Evolutionary conservation across 768 basidiomycete genomes (phyloP).

Genomic region (Lepiota brunneoincarnata): DNA sequence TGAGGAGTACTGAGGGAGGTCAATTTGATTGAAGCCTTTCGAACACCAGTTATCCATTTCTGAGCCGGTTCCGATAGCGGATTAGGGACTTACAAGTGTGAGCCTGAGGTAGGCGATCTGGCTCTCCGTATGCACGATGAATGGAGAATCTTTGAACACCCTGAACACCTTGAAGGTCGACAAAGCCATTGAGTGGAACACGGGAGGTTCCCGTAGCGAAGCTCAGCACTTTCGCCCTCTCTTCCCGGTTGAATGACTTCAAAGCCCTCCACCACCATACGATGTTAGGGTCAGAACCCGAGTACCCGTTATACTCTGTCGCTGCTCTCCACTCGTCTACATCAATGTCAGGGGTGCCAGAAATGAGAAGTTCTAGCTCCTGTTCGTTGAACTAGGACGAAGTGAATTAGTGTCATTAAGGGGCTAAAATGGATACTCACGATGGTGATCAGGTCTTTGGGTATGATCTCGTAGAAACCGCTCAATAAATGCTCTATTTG

Average conservation of each 20-base stretch:
- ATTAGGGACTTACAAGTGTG: slow-evolving; percentile 69
- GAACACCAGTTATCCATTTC: slow-evolving; percentile 14
- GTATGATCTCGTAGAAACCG: slow-evolving; percentile 98
- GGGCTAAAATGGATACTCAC: slow-evolving; percentile 41
- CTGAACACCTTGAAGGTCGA: slow-evolving; percentile 92
- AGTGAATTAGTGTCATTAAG: slow-evolving; percentile 8
- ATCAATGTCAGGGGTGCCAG: slow-evolving; percentile 97
- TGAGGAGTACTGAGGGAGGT: slow-evolving; percentile 90
- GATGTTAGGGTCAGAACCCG: slow-evolving; percentile 89
- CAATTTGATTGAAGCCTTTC: slow-evolving; percentile 90
- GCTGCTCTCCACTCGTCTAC: slow-evolving; percentile 96
- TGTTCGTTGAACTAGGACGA: slow-evolving; percentile 81
- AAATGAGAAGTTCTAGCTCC: slow-evolving; percentile 91
- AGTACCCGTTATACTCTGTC: slow-evolving; percentile 88
- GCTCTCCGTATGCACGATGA: slow-evolving; percentile 87
- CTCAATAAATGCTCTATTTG: slow-evolving; percentile 88
- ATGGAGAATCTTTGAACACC: slow-evolving; percentile 95
- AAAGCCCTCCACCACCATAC: slow-evolving; percentile 99
- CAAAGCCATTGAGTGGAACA: slow-evolving; percentile 93
- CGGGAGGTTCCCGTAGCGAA: slow-evolving; percentile 94
- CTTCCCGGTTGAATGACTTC: slow-evolving; percentile 95
- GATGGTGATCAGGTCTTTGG: slow-evolving; percentile 92
- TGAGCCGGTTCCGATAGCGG: not conserved
- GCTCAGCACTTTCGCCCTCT: slow-evolving; percentile 94
- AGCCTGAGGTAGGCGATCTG: slow-evolving; percentile 83